Percentiles rank a stretch among this genome's conserved stretches.
phyloP scores from a whole-genome alignment of 352 stramenopile genomes.

The Phytophthora sp. region DNA sequence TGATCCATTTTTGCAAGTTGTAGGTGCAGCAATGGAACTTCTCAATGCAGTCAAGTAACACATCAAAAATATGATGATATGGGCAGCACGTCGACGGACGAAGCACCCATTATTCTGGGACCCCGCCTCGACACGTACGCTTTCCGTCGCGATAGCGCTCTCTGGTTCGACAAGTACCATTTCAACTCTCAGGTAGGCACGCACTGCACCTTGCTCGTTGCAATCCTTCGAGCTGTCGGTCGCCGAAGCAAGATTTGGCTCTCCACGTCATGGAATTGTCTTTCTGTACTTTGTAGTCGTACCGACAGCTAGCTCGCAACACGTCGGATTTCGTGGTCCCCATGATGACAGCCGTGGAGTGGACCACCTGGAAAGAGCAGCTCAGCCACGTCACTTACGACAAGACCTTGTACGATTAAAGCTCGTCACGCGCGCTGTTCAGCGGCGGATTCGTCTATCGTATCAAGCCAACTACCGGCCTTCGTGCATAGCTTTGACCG shows the following conservation, averaged over 20 bases:
- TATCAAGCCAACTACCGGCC: conserved; percentile 11
- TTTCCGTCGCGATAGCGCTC: conserved; percentile 63
- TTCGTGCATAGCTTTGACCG: conserved; percentile 9
- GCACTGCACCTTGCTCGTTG: not conserved
- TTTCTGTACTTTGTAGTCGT: conserved; percentile 52
- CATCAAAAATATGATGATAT: conserved; percentile 5
- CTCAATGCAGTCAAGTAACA: conserved; percentile 33
- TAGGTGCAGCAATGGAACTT: too few relatives aligned
- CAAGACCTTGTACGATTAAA: conserved; percentile 81
- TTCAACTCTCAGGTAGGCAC: conserved; percentile 80
- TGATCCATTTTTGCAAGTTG: not conserved
- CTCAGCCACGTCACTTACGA: conserved; percentile 77
- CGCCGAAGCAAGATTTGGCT: conserved; percentile 2
- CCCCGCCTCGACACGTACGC: conserved; percentile 78
- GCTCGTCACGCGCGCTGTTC: not conserved
- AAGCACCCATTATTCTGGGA: conserved; percentile 67
- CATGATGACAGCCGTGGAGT: conserved; percentile 86
- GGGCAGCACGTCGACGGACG: conserved; percentile 69
- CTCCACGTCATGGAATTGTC: conserved; percentile 14
- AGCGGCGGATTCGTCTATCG: conserved; percentile 1
- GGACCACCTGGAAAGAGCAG: conserved; percentile 85
- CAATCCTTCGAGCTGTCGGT: conserved; percentile 2
- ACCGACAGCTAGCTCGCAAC: conserved; percentile 79
- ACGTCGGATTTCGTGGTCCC: conserved; percentile 77
- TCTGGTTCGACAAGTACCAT: conserved; percentile 78